phyloP scores from a whole-genome alignment of 1,284 basidiomycete species.

The Rhodotorula sp. region DNA sequence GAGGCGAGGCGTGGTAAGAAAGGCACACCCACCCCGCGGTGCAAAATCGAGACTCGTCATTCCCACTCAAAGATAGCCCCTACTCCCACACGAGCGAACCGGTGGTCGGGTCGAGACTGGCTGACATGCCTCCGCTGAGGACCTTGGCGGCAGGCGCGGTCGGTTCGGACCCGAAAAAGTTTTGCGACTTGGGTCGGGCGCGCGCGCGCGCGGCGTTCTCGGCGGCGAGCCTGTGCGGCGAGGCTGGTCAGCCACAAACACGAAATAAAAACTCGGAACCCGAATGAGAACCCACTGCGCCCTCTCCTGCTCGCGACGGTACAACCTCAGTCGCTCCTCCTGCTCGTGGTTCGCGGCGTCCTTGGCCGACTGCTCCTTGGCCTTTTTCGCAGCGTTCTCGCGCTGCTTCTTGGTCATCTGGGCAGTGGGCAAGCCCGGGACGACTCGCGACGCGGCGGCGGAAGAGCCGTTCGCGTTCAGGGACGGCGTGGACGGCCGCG shows the following conservation, averaged over 20 bases:
- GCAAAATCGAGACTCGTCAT: background rate
- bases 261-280: background rate
- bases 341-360: constrained; percentile 23
- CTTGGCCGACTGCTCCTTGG: constrained; percentile 23
- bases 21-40: background rate
- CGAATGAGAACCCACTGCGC: constrained; percentile 16
- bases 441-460: constrained; percentile 4
- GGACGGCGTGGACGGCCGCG: constrained; percentile 20
- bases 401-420: constrained; percentile 31
- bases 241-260: background rate
- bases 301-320: constrained; percentile 25
- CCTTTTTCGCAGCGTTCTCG: constrained; percentile 32
- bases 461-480: background rate
- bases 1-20: background rate
- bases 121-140: constrained; percentile 20
- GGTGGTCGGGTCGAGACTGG: constrained; percentile 21
- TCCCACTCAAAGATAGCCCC: background rate
- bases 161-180: constrained; percentile 28
- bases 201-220: constrained; percentile 8
- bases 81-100: constrained; percentile 32
- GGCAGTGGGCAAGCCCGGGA: constrained; percentile 23
- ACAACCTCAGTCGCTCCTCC: constrained; percentile 20
- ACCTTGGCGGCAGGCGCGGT: constrained; percentile 1
- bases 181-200: constrained; percentile 24
- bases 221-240: constrained; percentile 8